Evolutionary conservation across 2,329 filamentous ascomycete species (phyloP).

Genomic region (Colletotrichum orbiculare): DNA sequence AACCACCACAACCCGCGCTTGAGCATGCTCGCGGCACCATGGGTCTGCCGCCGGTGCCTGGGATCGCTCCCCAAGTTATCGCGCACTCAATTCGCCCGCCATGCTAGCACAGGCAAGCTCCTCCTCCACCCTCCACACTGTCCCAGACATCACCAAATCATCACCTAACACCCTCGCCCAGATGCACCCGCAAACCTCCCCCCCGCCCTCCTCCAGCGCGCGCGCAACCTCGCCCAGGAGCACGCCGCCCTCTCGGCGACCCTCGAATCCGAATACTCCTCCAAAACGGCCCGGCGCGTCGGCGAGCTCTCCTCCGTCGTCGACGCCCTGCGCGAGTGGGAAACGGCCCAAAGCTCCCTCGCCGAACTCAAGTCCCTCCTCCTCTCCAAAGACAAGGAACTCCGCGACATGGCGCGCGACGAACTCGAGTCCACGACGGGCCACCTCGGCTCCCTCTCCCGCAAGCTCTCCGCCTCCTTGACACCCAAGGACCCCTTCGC

Average conservation of each 20-base stretch:
- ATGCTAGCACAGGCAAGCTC: conserved; percentile 52
- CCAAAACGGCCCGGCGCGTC: conserved; percentile 66
- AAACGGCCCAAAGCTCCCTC: conserved; percentile 63
- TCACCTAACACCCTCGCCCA: conserved; percentile 33
- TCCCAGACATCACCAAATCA: conserved; percentile 1
- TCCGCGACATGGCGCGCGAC: conserved; percentile 81
- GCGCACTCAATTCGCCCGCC: conserved; percentile 48
- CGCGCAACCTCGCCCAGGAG: conserved; percentile 67
- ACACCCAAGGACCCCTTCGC: conserved; percentile 92
- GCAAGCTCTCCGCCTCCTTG: conserved; percentile 78
- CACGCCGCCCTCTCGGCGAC: conserved; percentile 64
- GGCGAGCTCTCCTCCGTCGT: conserved; percentile 71
- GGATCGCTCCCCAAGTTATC: conserved; percentile 47
- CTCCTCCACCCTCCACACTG: background rate
- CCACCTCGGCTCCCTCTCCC: conserved; percentile 71
- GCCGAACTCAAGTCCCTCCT: conserved; percentile 65
- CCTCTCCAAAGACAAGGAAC: conserved; percentile 70
- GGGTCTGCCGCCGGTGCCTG: conserved; percentile 64
- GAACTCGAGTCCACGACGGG: conserved; percentile 77
- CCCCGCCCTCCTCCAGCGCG: conserved; percentile 68
- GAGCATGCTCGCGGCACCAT: conserved; percentile 56
- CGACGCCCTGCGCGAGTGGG: conserved; percentile 68
- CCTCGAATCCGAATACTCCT: conserved; percentile 66
- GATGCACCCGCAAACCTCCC: conserved; percentile 54
- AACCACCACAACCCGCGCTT: background rate